Conservation (phyloP, 2,329 filamentous ascomycete genomes). For the Sporothrix phasma region DNA sequence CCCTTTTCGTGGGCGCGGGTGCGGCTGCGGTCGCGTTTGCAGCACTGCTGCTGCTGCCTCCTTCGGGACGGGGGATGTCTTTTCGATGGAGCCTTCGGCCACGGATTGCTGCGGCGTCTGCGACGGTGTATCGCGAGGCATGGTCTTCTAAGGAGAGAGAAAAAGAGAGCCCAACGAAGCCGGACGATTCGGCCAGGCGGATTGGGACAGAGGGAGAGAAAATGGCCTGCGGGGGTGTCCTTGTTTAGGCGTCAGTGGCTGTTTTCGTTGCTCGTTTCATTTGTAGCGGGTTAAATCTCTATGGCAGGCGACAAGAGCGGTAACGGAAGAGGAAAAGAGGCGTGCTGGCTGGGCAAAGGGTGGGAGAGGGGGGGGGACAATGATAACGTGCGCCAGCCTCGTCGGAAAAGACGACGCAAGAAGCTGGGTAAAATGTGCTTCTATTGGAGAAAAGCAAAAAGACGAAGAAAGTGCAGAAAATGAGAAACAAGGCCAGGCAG, state of each 20-base stretch:
- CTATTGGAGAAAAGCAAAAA: not conserved
- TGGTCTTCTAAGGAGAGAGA: constrained; percentile 15
- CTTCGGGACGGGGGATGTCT: constrained; percentile 34
- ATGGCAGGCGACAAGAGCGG: not conserved
- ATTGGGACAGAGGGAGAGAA: not conserved
- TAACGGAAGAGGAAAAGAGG: not conserved
- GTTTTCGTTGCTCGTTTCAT: not conserved
- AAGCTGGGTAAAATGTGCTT: not conserved
- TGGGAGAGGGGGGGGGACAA: not conserved
- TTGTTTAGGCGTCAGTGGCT: constrained; percentile 10
- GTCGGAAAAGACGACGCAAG: not conserved
- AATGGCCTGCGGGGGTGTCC: not conserved
- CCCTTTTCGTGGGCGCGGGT: constrained; percentile 37
- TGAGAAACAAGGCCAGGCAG: not conserved
- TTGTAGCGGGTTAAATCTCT: not conserved
- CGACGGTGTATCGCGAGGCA: constrained; percentile 29
- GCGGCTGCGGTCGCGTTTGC: constrained; percentile 5
- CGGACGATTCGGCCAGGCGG: constrained; percentile 6
- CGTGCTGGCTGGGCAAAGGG: not conserved
- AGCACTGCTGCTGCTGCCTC: constrained; percentile 23
- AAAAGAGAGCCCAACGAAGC: constrained; percentile 10
- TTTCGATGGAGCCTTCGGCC: constrained; percentile 35
- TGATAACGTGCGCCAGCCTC: constrained; percentile 7
- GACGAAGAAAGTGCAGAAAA: not conserved
- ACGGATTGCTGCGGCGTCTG: constrained; percentile 24